Percentiles rank a stretch among this genome's conserved stretches.
These are phyloP conservation scores for Trichoderma endophyticum DNA, from an alignment of 2,329 filamentous ascomycete genomes.

Conservation along the genomic window DNA sequence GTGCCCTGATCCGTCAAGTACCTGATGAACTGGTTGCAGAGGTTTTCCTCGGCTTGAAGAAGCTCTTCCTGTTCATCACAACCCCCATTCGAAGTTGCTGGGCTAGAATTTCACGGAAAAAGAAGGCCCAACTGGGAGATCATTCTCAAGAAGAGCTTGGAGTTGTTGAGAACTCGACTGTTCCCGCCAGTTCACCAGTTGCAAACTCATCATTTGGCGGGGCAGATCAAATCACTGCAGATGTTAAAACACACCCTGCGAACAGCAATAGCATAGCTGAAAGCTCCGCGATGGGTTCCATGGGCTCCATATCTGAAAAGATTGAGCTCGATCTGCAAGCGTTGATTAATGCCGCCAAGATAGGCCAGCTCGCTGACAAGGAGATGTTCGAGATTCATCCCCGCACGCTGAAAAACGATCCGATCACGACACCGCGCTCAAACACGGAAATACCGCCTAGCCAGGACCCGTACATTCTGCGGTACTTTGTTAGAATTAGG, in stretches of 20 bases:
- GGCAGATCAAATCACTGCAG: not conserved
- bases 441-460: constrained; percentile 37
- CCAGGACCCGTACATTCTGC: constrained; percentile 37
- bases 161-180: constrained; percentile 24
- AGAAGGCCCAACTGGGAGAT: constrained; percentile 24
- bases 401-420: constrained; percentile 39
- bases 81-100: constrained; percentile 25
- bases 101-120: constrained; percentile 26
- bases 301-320: constrained; percentile 5
- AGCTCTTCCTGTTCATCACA: constrained; percentile 21
- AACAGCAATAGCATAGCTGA: not conserved
- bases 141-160: constrained; percentile 25
- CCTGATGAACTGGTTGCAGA: constrained; percentile 35
- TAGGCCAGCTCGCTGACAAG: constrained; percentile 26
- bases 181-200: not conserved
- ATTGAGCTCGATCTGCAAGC: constrained; percentile 31
- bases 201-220: not conserved
- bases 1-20: constrained; percentile 41
- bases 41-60: constrained; percentile 28
- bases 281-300: not conserved
- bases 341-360: constrained; percentile 33
- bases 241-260: not conserved
- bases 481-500: constrained; percentile 24
- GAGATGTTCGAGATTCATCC: constrained; percentile 40
- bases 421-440: constrained; percentile 32